These are phyloP conservation scores for Dictyostelium firmibasis DNA, from an alignment of 78 protist genomes.

Conservation along the genomic window DNA sequence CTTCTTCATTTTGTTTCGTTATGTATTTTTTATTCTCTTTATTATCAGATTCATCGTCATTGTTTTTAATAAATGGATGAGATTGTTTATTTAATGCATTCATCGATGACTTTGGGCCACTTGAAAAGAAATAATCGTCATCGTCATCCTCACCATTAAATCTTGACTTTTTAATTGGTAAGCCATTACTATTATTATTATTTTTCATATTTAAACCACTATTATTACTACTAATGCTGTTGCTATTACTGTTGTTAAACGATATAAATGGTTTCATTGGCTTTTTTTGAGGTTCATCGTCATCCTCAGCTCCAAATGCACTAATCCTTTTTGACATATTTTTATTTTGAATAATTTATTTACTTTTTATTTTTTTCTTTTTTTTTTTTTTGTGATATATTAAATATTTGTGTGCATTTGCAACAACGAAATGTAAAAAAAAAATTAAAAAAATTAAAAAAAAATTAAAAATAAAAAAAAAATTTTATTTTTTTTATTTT, in stretches of 20 bases:
- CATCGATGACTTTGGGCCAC: not conserved
- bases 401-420: not conserved
- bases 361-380: no score
- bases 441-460: no score
- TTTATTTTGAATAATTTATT: not conserved
- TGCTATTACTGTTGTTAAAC: not conserved
- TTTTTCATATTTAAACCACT: not conserved
- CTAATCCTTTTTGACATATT: not conserved
- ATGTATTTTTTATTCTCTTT: not conserved
- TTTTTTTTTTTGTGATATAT: no score
- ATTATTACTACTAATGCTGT: not conserved
- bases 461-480: no score
- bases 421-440: not conserved
- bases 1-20: not conserved
- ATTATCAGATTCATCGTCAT: not conserved
- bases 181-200: not conserved
- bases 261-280: not conserved
- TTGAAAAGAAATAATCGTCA: not conserved
- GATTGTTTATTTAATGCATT: not conserved
- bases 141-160: not conserved
- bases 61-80: not conserved
- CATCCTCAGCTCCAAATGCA: not conserved
- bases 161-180: not conserved
- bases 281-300: not conserved
- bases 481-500: no score